Conservation (phyloP, 1,139 yeast genomes). For the Candida sojae region DNA sequence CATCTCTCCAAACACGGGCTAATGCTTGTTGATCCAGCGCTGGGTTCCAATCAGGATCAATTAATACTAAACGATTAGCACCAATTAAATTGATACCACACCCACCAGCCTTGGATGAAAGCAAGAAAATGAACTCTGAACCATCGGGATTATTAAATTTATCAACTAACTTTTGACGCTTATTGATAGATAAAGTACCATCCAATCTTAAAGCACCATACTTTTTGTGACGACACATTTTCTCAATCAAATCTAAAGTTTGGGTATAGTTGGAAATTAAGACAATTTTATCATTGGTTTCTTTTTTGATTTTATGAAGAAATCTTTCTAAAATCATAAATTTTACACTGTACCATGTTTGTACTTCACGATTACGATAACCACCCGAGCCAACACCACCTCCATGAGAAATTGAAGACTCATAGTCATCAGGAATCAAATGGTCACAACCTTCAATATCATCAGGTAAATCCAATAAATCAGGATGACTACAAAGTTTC, state of each 20-base stretch:
- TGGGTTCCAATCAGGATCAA: constrained; percentile 99
- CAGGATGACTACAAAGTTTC: constrained; percentile 93
- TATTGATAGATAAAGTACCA: constrained; percentile 90
- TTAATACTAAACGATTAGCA: constrained; percentile 82
- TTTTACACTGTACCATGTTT: constrained; percentile 62
- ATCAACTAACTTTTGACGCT: constrained; percentile 92
- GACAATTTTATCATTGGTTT: constrained; percentile 92
- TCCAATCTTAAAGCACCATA: constrained; percentile 87
- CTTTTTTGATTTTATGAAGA: constrained; percentile 69
- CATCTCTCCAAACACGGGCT: constrained; percentile 99
- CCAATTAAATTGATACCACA: constrained; percentile 98
- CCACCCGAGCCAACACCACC: background rate
- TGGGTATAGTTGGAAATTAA: constrained; percentile 93
- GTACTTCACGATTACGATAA: constrained; percentile 53
- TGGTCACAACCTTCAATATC: constrained; percentile 71
- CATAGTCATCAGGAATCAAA: constrained; percentile 76
- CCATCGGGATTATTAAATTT: constrained; percentile 88
- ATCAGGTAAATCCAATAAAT: constrained; percentile 70
- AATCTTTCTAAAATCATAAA: constrained; percentile 72
- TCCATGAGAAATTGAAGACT: constrained; percentile 27
- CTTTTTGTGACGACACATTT: constrained; percentile 70
- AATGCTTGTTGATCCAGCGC: constrained; percentile 98
- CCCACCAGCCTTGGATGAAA: constrained; percentile 98
- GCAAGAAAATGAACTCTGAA: constrained; percentile 80
- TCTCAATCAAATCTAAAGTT: constrained; percentile 87